Evolutionary conservation across 768 basidiomycete species (phyloP), one percentile per base, ranked within the genome.

Genomic region (Melanogaster broomeanus): DNA sequence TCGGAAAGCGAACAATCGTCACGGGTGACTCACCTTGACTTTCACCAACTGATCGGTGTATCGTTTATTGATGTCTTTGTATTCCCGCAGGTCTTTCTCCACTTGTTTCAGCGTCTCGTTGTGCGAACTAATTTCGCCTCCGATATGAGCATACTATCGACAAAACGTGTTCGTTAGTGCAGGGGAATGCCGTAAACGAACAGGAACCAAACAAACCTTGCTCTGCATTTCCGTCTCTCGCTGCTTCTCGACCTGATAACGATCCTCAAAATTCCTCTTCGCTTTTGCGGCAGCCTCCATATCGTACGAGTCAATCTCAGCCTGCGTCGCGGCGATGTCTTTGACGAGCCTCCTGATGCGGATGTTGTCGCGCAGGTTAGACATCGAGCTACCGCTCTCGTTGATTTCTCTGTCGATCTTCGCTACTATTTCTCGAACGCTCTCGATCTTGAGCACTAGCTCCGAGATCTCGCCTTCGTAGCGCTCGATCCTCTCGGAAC

Each of bases 21-120:
- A 8, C 42, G 4, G 16, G 39, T 19, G 49, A 55, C 31, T 35
- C 60, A 93, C 95, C 82, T 98, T 98, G 63, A 97, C 94, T 74
- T 87, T 90, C 61, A 98, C 83, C 44, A 98, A 78, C 64, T 98
- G 95, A 48, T 92, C 87, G 11, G 87, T 90, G 64, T 96, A 97
- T 55, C 81, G 80, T 69, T 86, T 88, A 63, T 88, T 83, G 61
- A 93, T 82, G 56, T 93, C 83, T 67, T 90, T 91, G 77, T 87
- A 98, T 53, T 96, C 93, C 59, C 77, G 81, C 47, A 93, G 68
- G 63, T 97, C 93, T 35, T 61, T 72, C 63, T 92, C 81, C 58
- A 82, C 72, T 24, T 77, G 77, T 63, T 82, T 80, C 48, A 88
- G 68, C 56, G 90, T 88, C 25, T 80, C 79, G 58, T 81, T 77